Base-by-base conservation (phyloP, 2,329 filamentous ascomycete genomes). In the Tolypocladium ophioglossoides region DNA sequence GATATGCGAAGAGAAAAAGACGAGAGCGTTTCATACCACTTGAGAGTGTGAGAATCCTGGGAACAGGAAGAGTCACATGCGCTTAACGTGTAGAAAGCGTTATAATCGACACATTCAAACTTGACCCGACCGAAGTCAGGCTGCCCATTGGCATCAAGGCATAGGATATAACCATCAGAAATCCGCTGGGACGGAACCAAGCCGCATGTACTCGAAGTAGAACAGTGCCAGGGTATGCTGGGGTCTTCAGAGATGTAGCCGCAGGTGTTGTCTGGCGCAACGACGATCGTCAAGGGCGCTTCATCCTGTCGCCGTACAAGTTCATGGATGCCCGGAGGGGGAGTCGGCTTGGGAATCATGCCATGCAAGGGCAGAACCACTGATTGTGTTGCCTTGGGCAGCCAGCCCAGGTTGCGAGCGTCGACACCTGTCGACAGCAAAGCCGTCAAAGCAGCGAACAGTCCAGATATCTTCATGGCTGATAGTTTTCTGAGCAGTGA, bases 251-350 rank as follows among this genome's bases (percentile, higher is more conserved):
- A 68, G 40, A 79, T 63, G 60, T 70, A 80, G 57, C 77, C 78
- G 55, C 78, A 80, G 0, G 74, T 78, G 56, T 76, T 76, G 60
- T 78, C 75, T 1, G 74, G 72, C 12, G 70, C 77, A 53, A 75
- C 61, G 56, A 53, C 50, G 65, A 63, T 54, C 65, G 67, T 60
- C 60, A 68, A 38, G 24, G 34, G 24, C 11, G 20, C 32, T 22
- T 3, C 24, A 30, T 39, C 48, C 37, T 22, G 32, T 51, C 58
- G 56, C 55, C 58, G 60, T n/a, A 58, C 63, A 14, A 72, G 60
- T 20, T 70, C 67, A n/a, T 64, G 62, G 32, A 69, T 53, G 14
- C 57, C 63, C 3, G 74, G 72, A 8, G 70, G 69, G 35, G 63
- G 46, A 10, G 76, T 79, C 32, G 77, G 74, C 56, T 63, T 62